Evolutionary conservation across 495 filamentous ascomycete species (phyloP).

Genomic region (Hypoxylon cercidicola): DNA sequence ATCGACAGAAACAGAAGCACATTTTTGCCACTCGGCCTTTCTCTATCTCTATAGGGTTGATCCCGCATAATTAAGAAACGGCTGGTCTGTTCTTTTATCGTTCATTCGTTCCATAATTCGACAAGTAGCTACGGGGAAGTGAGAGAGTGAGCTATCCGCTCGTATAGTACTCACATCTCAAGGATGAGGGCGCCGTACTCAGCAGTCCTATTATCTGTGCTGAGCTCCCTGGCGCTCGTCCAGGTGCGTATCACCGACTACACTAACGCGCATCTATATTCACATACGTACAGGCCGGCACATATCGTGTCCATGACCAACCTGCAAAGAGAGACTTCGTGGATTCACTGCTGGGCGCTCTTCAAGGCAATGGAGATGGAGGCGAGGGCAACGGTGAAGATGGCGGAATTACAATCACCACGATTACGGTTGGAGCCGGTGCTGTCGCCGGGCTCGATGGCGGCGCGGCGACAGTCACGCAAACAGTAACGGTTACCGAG

Average conservation of each 20-base stretch:
- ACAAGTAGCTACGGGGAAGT: slow-evolving; percentile 21
- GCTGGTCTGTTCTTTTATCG: slow-evolving; percentile 48
- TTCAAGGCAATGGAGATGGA: slow-evolving; percentile 27
- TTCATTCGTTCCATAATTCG: slow-evolving; percentile 19
- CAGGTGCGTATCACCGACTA: slow-evolving; percentile 47
- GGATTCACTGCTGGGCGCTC: slow-evolving; percentile 36
- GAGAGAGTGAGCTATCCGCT: slow-evolving; percentile 30
- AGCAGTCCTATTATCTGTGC: slow-evolving; percentile 45
- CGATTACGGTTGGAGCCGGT: slow-evolving; percentile 40
- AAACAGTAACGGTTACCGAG: slow-evolving; percentile 48
- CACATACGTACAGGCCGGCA: slow-evolving; percentile 48
- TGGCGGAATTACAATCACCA: slow-evolving; percentile 49
- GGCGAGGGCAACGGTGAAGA: slow-evolving; percentile 24
- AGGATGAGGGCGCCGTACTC: slow-evolving; percentile 53
- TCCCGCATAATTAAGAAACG: slow-evolving; percentile 45
- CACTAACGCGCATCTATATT: slow-evolving; percentile 11
- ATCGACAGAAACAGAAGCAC: slow-evolving; percentile 16
- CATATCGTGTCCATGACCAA: slow-evolving; percentile 44
- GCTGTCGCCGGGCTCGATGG: slow-evolving; percentile 39
- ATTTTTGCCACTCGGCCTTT: slow-evolving; percentile 19
- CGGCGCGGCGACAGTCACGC: slow-evolving; percentile 39
- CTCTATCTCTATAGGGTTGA: slow-evolving; percentile 41
- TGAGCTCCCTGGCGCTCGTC: slow-evolving; percentile 51
- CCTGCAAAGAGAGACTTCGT: slow-evolving; percentile 41
- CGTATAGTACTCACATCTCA: slow-evolving; percentile 32